Percentiles rank a stretch among this genome's conserved stretches.
Evolutionary conservation across 2,329 filamentous ascomycete species (phyloP).

Genomic region (Chaetomium sp.): DNA sequence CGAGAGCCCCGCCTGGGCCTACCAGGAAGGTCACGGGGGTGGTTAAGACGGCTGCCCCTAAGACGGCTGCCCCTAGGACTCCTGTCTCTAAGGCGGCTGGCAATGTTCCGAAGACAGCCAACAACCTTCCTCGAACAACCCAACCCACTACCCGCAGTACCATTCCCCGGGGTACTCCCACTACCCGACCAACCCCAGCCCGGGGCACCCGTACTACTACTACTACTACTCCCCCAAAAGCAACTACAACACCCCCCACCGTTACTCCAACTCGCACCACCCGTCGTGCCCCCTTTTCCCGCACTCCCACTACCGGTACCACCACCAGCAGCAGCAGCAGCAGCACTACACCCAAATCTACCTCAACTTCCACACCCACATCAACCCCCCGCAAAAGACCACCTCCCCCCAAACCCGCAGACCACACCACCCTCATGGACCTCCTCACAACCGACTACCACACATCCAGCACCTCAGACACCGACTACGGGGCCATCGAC

Average conservation of each 20-base stretch:
- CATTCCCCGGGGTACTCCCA: too few relatives aligned
- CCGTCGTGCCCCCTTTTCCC: too few relatives aligned
- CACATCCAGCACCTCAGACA: constrained; percentile 8
- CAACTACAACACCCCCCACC: too few relatives aligned
- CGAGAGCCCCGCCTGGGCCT: too few relatives aligned
- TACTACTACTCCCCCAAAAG: background rate
- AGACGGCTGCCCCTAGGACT: background rate
- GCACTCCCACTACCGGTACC: too few relatives aligned
- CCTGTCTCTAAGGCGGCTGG: background rate
- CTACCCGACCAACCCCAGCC: background rate
- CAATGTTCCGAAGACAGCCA: background rate
- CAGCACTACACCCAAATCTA: background rate
- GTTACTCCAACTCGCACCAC: too few relatives aligned
- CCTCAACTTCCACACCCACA: background rate
- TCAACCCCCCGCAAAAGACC: background rate
- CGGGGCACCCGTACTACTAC: background rate
- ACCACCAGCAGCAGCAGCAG: too few relatives aligned
- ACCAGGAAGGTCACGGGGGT: background rate
- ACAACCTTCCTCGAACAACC: too few relatives aligned
- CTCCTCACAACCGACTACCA: constrained; percentile 1
- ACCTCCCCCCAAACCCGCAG: background rate
- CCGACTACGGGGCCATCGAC: constrained; percentile 17
- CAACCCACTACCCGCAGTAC: too few relatives aligned
- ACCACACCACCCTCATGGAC: background rate
- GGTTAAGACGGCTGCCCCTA: background rate